Conservation (phyloP, 2,329 filamentous ascomycete genomes). For the Claviceps sp. region DNA sequence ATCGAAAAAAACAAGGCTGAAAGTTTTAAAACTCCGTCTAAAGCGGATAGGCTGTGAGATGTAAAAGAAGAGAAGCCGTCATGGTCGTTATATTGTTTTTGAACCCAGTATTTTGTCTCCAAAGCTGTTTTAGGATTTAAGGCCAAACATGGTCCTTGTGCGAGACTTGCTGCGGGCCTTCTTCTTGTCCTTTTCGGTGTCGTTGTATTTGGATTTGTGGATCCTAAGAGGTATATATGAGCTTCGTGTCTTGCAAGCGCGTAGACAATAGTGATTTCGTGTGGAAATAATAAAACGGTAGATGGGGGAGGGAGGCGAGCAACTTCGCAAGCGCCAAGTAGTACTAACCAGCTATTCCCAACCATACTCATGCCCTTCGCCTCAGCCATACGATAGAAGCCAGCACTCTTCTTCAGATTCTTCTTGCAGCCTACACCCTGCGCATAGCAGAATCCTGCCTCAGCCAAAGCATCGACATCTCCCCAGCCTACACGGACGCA, state of each 20-base stretch:
- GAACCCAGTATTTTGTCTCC: neutral
- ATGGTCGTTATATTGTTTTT: conserved; percentile 13
- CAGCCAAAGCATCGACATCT: conserved; percentile 82
- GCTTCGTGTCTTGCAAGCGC: neutral
- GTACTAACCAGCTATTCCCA: conserved; percentile 85
- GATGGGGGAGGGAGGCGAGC: neutral
- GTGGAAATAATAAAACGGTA: too few species aligned
- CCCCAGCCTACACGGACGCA: conserved; percentile 55
- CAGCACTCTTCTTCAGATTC: conserved; percentile 85
- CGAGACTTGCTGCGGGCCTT: conserved; percentile 65
- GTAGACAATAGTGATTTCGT: too few species aligned
- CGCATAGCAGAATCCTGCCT: conserved; percentile 92
- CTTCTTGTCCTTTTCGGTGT: conserved; percentile 43
- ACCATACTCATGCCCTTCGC: conserved; percentile 94
- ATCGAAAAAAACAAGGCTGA: too few species aligned
- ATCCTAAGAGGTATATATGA: conserved; percentile 47
- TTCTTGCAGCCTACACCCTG: conserved; percentile 92
- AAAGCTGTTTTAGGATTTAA: conserved; percentile 17
- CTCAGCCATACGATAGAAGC: conserved; percentile 81
- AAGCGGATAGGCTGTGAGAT: too few species aligned
- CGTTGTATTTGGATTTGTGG: conserved; percentile 87
- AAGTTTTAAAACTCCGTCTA: too few species aligned
- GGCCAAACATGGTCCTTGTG: conserved; percentile 58
- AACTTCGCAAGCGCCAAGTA: neutral
- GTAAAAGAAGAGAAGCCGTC: conserved; percentile 10